These are phyloP conservation scores for Corallochytrium limacisporum DNA, from an alignment of 78 protist species.

Conservation along the genomic window DNA sequence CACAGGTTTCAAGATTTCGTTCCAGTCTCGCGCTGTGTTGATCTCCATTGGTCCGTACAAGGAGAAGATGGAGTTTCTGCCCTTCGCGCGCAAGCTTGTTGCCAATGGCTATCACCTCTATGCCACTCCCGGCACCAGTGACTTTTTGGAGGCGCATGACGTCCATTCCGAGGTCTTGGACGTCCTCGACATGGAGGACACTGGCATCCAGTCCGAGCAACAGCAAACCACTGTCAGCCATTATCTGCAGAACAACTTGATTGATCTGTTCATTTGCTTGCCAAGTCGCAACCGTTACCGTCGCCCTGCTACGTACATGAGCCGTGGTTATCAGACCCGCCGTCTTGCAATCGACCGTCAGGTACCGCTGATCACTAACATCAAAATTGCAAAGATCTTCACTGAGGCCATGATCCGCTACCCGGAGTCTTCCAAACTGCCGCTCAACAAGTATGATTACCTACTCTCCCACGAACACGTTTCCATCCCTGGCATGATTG, in stretches of 20 bases:
- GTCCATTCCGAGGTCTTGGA: slow-evolving; percentile 5
- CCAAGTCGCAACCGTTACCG: slow-evolving; percentile 60
- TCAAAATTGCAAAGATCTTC: slow-evolving; percentile 75
- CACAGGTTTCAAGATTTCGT: slow-evolving; percentile 57
- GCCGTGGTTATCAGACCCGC: slow-evolving; percentile 68
- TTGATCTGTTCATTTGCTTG: slow-evolving; percentile 64
- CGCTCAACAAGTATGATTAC: slow-evolving; percentile 15
- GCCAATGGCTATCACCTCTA: slow-evolving; percentile 41
- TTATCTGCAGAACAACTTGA: not conserved
- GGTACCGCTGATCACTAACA: slow-evolving; percentile 70
- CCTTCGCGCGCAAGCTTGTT: slow-evolving; percentile 32
- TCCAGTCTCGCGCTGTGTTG: slow-evolving; percentile 41
- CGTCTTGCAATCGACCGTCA: slow-evolving; percentile 68
- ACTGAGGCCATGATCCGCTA: slow-evolving; percentile 34
- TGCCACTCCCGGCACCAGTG: slow-evolving; percentile 60
- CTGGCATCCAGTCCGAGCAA: not conserved
- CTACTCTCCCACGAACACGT: slow-evolving; percentile 6
- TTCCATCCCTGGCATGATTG: slow-evolving; percentile 46
- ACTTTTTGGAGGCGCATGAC: slow-evolving; percentile 42
- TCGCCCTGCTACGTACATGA: slow-evolving; percentile 60
- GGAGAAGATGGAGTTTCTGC: slow-evolving; percentile 62
- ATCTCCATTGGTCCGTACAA: slow-evolving; percentile 60
- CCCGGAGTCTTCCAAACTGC: not conserved
- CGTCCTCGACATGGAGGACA: not conserved
- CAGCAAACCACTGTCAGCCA: not conserved